Evolutionary conservation across 164 flowering plant species (phyloP).

Genomic region (Tetracentron sinense): DNA sequence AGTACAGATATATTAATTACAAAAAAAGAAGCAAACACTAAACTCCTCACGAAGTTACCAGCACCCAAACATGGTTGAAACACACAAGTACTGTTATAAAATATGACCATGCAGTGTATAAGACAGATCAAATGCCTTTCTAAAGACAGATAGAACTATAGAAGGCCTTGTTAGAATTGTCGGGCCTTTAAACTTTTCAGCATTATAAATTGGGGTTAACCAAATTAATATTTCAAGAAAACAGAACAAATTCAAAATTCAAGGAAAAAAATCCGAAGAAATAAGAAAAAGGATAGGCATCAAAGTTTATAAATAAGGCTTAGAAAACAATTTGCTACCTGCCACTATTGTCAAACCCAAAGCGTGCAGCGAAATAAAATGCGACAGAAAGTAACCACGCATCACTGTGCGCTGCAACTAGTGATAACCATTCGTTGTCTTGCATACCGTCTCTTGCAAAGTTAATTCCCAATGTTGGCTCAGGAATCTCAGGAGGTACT

Average conservation of each 20-base stretch:
- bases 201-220: not conserved
- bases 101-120: too few relatives aligned
- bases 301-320: not conserved
- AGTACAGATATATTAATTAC: too few relatives aligned
- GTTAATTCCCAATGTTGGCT: conserved; percentile 52
- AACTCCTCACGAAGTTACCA: too few relatives aligned
- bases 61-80: too few relatives aligned
- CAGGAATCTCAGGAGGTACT: conserved; percentile 56
- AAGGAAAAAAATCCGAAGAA: not conserved
- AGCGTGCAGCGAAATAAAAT: conserved; percentile 44
- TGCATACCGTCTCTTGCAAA: conserved; percentile 56
- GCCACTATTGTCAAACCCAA: conserved; percentile 41
- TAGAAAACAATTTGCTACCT: conserved; percentile 26
- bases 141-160: too few relatives aligned
- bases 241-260: too few relatives aligned
- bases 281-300: too few relatives aligned
- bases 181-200: not conserved
- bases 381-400: conserved; percentile 52
- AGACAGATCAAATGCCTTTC: too few relatives aligned
- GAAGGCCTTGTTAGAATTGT: too few relatives aligned
- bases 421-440: conserved; percentile 41
- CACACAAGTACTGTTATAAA: too few relatives aligned
- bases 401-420: conserved; percentile 55
- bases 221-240: not conserved
- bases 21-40: too few relatives aligned